Conservation (phyloP, 2,329 filamentous ascomycete species). For the Colletotrichum plurivorum region DNA sequence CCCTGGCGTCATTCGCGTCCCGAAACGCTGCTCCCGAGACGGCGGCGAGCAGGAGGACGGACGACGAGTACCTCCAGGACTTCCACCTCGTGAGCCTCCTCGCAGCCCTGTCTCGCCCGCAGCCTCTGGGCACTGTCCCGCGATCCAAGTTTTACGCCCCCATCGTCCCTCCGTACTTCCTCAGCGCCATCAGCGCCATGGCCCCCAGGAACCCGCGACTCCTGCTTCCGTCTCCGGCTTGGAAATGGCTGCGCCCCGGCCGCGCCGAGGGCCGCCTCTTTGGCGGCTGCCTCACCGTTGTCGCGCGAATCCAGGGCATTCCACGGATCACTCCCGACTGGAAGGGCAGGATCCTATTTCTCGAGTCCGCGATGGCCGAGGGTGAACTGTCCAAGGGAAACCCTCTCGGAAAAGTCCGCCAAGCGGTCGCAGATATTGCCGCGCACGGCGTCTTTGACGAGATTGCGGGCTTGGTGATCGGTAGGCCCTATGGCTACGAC, state of each 20-base stretch:
- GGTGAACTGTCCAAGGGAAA: constrained; percentile 42
- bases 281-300: constrained; percentile 58
- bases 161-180: constrained; percentile 42
- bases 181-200: constrained; percentile 41
- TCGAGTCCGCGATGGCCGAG: constrained; percentile 57
- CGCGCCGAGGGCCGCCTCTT: constrained; percentile 59
- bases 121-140: constrained; percentile 49
- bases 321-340: constrained; percentile 52
- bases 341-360: constrained; percentile 55
- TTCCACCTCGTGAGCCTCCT: constrained; percentile 52
- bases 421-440: constrained; percentile 56
- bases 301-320: constrained; percentile 54
- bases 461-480: constrained; percentile 57
- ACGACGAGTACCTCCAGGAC: constrained; percentile 46
- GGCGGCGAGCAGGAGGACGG: not conserved
- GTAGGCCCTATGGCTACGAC: constrained; percentile 58
- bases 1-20: constrained; percentile 16
- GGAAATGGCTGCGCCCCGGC: constrained; percentile 55
- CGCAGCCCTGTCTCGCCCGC: constrained; percentile 45
- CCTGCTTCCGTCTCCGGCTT: constrained; percentile 47
- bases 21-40: not conserved
- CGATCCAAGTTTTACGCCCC: constrained; percentile 51
- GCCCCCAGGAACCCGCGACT: constrained; percentile 46
- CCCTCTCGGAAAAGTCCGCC: constrained; percentile 49
- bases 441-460: constrained; percentile 58